These are phyloP conservation scores for Scalesia atractyloides DNA, from an alignment of 129 eudicot species.

Conservation along the genomic window DNA sequence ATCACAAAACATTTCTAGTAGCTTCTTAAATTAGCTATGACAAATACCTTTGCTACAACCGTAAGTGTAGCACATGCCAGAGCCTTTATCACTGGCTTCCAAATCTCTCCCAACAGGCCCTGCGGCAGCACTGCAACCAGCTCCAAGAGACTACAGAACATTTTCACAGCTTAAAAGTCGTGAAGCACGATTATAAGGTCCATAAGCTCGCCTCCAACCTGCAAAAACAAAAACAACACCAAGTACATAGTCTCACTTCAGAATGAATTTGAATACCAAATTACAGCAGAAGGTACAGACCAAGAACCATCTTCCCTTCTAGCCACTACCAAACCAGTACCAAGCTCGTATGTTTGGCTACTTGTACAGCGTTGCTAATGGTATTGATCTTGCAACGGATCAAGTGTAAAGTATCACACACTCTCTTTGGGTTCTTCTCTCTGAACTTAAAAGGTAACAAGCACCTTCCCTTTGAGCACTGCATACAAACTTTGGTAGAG, in stretches of 20 bases:
- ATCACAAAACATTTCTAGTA: neutral
- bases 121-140: constrained; percentile 99
- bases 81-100: constrained; percentile 96
- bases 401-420: constrained; percentile 91
- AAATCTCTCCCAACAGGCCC: constrained; percentile 97
- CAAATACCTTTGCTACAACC: constrained; percentile 95
- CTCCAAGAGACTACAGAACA: constrained; percentile 96
- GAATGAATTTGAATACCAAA: neutral
- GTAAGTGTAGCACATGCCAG: constrained; percentile 97
- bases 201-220: constrained; percentile 98
- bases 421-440: constrained; percentile 98
- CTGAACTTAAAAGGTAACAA: constrained; percentile 86
- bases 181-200: constrained; percentile 98
- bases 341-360: constrained; percentile 88
- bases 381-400: constrained; percentile 94
- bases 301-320: constrained; percentile 95
- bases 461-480: constrained; percentile 96
- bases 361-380: constrained; percentile 92
- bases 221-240: constrained; percentile 2
- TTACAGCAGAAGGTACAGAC: constrained; percentile 98
- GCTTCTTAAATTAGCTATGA: neutral
- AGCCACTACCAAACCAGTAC: constrained; percentile 93
- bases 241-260: constrained; percentile 4
- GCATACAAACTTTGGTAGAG: constrained; percentile 75
- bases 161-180: constrained; percentile 86